Evolutionary conservation across 1,139 yeast species (phyloP).

Genomic region (Saccharomyces uvarum): DNA sequence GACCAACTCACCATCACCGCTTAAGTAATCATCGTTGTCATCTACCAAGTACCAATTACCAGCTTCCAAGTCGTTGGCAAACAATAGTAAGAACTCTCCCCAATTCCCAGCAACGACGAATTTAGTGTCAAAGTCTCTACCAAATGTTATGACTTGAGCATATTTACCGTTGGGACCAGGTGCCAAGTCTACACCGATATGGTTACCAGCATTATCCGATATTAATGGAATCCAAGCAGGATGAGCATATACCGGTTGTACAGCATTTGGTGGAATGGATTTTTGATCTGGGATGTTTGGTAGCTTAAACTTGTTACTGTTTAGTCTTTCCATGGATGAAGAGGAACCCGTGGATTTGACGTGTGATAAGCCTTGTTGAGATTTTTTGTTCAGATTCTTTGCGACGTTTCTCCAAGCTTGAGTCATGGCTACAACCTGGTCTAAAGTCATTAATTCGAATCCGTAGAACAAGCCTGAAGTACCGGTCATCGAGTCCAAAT

Average conservation of each 20-base stretch:
- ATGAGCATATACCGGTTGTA: constrained; percentile 72
- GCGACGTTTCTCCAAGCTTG: constrained; percentile 64
- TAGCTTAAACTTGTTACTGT: constrained; percentile 28
- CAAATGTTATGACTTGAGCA: constrained; percentile 85
- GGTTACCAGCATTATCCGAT: constrained; percentile 84
- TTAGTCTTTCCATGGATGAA: constrained; percentile 4
- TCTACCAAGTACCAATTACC: constrained; percentile 66
- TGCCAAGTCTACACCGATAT: constrained; percentile 79
- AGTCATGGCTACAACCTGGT: constrained; percentile 56
- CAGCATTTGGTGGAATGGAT: constrained; percentile 65
- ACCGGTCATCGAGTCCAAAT: constrained; percentile 42
- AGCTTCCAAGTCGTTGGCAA: constrained; percentile 76
- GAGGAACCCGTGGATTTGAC: constrained; percentile 3
- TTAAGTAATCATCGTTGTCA: constrained; percentile 46
- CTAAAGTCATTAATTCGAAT: constrained; percentile 54
- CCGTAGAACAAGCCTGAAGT: constrained; percentile 59
- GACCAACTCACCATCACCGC: constrained; percentile 69
- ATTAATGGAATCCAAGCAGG: constrained; percentile 86
- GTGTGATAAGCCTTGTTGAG: constrained; percentile 4
- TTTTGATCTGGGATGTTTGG: constrained; percentile 50
- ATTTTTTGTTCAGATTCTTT: constrained; percentile 36
- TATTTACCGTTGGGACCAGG: constrained; percentile 68
- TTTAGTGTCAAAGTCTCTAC: constrained; percentile 82
- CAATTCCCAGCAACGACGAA: constrained; percentile 70
- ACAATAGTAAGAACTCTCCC: constrained; percentile 73